phyloP scores from a whole-genome alignment of 805 yeast species.

The Candida sithepensis region DNA sequence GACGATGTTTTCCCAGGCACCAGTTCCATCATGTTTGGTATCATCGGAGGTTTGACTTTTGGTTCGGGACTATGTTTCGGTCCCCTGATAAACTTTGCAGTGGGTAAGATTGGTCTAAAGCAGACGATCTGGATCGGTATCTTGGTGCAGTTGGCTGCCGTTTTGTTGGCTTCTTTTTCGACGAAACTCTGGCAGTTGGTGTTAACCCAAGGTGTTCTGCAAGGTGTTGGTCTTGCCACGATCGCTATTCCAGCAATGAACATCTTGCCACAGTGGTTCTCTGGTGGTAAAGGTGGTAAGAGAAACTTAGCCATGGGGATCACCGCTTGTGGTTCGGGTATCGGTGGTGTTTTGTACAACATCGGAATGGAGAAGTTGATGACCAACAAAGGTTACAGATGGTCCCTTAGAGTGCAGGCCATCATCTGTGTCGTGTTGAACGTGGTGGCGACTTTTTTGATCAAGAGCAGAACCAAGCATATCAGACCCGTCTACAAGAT shows the following conservation, averaged over 20 bases:
- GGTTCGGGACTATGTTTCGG: conserved; percentile 49
- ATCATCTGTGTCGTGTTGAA: conserved; percentile 36
- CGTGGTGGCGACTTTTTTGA: conserved; percentile 30
- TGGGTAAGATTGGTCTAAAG: conserved; percentile 42
- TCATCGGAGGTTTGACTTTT: conserved; percentile 65
- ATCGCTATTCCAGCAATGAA: conserved; percentile 57
- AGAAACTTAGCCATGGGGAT: conserved; percentile 53
- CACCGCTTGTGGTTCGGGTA: conserved; percentile 48
- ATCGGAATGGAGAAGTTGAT: conserved; percentile 46
- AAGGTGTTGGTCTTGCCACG: conserved; percentile 55
- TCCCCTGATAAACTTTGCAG: conserved; percentile 43
- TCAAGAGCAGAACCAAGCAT: conserved; percentile 36
- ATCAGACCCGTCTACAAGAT: conserved; percentile 35
- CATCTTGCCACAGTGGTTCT: conserved; percentile 67
- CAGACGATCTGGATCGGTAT: conserved; percentile 45
- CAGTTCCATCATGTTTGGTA: conserved; percentile 54
- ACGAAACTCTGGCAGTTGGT: conserved; percentile 62
- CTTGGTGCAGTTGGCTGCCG: conserved; percentile 47
- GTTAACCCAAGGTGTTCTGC: conserved; percentile 63
- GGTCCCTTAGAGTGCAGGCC: conserved; percentile 51
- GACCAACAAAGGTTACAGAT: conserved; percentile 34
- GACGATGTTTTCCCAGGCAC: conserved; percentile 52
- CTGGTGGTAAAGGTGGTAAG: conserved; percentile 37
- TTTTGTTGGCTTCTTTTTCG: conserved; percentile 58
- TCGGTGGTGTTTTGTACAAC: conserved; percentile 49